These are phyloP conservation scores for Chaetomiaceae sp. DNA, from an alignment of 2,329 filamentous ascomycete genomes.

Conservation along the genomic window DNA sequence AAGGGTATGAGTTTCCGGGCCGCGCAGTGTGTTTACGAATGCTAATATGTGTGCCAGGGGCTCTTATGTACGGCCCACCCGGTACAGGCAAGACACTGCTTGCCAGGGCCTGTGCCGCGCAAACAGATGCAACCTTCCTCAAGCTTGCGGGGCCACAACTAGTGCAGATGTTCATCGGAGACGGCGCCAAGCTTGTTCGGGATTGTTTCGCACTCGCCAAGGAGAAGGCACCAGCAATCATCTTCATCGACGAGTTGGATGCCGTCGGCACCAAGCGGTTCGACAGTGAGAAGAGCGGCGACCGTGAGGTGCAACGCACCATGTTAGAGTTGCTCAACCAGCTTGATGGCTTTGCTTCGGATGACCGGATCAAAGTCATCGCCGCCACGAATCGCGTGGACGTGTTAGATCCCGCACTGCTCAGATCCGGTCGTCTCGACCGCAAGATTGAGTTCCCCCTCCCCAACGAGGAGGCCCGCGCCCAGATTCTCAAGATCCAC, in stretches of 20 bases:
- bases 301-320: slow-evolving; percentile 95
- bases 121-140: slow-evolving; percentile 97
- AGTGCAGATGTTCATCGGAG: slow-evolving; percentile 99
- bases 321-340: slow-evolving; percentile 99
- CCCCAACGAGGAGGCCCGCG: slow-evolving; percentile 94
- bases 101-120: slow-evolving; percentile 91
- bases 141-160: slow-evolving; percentile 97
- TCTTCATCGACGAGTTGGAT: slow-evolving; percentile 98
- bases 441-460: slow-evolving; percentile 98
- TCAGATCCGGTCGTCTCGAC: slow-evolving; percentile 88
- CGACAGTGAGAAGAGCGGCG: slow-evolving; percentile 96
- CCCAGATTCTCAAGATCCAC: slow-evolving; percentile 96
- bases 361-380: slow-evolving; percentile 94
- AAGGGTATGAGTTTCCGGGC: slow-evolving; percentile 64
- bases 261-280: slow-evolving; percentile 99
- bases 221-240: slow-evolving; percentile 97
- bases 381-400: slow-evolving; percentile 93
- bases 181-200: slow-evolving; percentile 93
- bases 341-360: slow-evolving; percentile 94
- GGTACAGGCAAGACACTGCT: slow-evolving; percentile 89
- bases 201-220: slow-evolving; percentile 97
- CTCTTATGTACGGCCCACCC: slow-evolving; percentile 94
- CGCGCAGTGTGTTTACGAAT: neutral
- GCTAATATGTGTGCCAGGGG: slow-evolving; percentile 53
- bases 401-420: slow-evolving; percentile 83